Evolutionary conservation across 371 early-diverging fungal genomes (phyloP).

Genomic region (Rhizomucor pusillus): DNA sequence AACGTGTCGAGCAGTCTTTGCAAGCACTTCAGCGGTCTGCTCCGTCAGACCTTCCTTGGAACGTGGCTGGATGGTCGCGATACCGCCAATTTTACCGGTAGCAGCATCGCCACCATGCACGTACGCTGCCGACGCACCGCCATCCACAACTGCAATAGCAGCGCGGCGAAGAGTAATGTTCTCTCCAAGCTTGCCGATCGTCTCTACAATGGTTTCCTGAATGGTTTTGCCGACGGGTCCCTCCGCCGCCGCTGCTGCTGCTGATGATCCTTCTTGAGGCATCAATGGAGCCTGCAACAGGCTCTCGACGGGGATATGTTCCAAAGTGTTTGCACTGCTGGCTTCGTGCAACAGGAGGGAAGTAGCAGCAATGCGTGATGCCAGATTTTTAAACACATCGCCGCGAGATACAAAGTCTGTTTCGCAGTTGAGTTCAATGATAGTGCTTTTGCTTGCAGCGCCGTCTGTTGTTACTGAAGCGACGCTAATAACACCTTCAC

Average conservation of each 20-base stretch:
- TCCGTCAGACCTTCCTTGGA: slow-evolving; percentile 28
- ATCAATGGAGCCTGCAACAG: slow-evolving; percentile 53
- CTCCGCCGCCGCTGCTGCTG: too few relatives aligned
- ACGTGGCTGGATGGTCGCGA: slow-evolving; percentile 59
- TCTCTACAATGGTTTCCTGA: slow-evolving; percentile 63
- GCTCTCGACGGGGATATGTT: slow-evolving; percentile 37
- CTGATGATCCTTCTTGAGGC: slow-evolving; percentile 38
- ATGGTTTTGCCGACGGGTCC: slow-evolving; percentile 45
- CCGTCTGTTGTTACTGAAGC: slow-evolving; percentile 47
- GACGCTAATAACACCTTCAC: slow-evolving; percentile 68
- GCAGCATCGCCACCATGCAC: slow-evolving; percentile 70
- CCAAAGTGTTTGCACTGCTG: slow-evolving; percentile 30
- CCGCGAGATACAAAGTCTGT: slow-evolving; percentile 94
- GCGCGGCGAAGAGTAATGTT: slow-evolving; percentile 82
- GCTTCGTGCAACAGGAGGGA: slow-evolving; percentile 53
- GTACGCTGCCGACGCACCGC: slow-evolving; percentile 53
- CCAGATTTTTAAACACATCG: slow-evolving; percentile 77
- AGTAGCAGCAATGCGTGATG: slow-evolving; percentile 67
- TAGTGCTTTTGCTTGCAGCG: slow-evolving; percentile 48
- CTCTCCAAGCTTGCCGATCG: slow-evolving; percentile 86
- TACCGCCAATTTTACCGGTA: slow-evolving; percentile 67
- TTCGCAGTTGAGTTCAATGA: slow-evolving; percentile 85
- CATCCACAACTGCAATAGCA: slow-evolving; percentile 37
- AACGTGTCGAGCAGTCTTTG: slow-evolving; percentile 62
- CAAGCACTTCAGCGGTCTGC: slow-evolving; percentile 28